These are phyloP conservation scores for Suillus plorans DNA, from an alignment of 768 basidiomycete genomes.

Conservation along the genomic window DNA sequence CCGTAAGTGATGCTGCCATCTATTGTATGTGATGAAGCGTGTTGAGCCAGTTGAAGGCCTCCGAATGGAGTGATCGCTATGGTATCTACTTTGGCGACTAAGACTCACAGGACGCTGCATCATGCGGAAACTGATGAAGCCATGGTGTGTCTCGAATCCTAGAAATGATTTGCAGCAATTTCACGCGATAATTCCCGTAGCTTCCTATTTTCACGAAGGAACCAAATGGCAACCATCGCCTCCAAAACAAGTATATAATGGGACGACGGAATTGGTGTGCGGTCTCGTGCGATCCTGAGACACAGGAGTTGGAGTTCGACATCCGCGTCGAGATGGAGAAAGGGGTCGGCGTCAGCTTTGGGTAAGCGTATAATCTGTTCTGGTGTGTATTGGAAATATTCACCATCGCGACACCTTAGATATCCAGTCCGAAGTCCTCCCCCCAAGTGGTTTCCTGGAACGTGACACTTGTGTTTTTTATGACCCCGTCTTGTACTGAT, in stretches of 20 bases:
- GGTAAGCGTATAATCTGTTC: conserved; percentile 47
- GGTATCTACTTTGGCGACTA: conserved; percentile 78
- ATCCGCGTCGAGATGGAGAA: conserved; percentile 85
- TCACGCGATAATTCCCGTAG: conserved; percentile 36
- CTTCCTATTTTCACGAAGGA: conserved; percentile 76
- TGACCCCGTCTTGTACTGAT: background rate
- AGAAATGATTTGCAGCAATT: background rate
- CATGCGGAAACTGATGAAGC: conserved; percentile 79
- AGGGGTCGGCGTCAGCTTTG: conserved; percentile 77
- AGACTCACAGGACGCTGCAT: conserved; percentile 87
- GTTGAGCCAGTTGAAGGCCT: conserved; percentile 36
- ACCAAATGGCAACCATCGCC: conserved; percentile 67
- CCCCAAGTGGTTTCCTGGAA: conserved; percentile 37
- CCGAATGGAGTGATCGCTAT: conserved; percentile 72
- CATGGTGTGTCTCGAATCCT: conserved; percentile 53
- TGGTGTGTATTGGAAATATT: background rate
- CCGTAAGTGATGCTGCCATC: conserved; percentile 52
- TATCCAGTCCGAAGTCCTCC: conserved; percentile 45
- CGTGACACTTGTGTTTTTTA: conserved; percentile 6
- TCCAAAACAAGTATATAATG: conserved; percentile 80
- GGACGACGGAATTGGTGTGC: conserved; percentile 87
- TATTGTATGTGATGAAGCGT: conserved; percentile 3
- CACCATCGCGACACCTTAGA: conserved; percentile 25
- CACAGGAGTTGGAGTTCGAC: conserved; percentile 74
- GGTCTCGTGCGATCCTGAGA: conserved; percentile 54